These are phyloP conservation scores for Pestalotiopsis sp. DNA, from an alignment of 2,329 filamentous ascomycete species.

Conservation along the genomic window DNA sequence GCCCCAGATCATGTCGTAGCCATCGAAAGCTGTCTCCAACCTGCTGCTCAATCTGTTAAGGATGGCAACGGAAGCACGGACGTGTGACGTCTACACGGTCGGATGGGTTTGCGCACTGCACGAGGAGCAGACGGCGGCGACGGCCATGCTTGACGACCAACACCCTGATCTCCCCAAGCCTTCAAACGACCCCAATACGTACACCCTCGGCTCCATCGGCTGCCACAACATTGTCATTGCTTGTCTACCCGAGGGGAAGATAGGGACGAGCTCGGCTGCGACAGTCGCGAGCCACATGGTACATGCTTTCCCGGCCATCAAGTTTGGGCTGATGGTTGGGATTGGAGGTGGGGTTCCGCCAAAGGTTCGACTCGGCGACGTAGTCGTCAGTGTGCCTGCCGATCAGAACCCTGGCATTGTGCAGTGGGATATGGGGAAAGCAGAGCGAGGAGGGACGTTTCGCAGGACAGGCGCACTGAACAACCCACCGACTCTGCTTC, in stretches of 20 bases:
- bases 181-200: conserved; percentile 1
- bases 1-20: no score
- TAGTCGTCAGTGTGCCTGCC: conserved; percentile 22
- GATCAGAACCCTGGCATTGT: conserved; percentile 20
- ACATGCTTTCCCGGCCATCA: not conserved
- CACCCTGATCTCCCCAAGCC: not conserved
- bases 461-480: conserved; percentile 19
- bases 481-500: conserved; percentile 20
- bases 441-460: conserved; percentile 15
- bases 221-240: conserved; percentile 10
- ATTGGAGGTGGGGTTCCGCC: not conserved
- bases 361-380: conserved; percentile 22
- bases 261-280: conserved; percentile 1
- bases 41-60: not conserved
- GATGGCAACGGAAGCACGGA: not conserved
- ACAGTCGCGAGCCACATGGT: not conserved
- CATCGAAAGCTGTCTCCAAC: not conserved
- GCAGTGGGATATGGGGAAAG: conserved; percentile 25
- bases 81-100: conserved; percentile 18
- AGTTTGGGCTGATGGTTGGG: conserved; percentile 1
- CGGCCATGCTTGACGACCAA: conserved; percentile 16
- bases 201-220: conserved; percentile 2
- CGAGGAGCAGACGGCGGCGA: conserved; percentile 21
- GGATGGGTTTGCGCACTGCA: conserved; percentile 22
- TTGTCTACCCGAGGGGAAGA: not conserved